Percentiles rank a stretch among this genome's conserved stretches.
Evolutionary conservation across 768 basidiomycete species (phyloP).

Genomic region (Phlegmacium glaucopus): DNA sequence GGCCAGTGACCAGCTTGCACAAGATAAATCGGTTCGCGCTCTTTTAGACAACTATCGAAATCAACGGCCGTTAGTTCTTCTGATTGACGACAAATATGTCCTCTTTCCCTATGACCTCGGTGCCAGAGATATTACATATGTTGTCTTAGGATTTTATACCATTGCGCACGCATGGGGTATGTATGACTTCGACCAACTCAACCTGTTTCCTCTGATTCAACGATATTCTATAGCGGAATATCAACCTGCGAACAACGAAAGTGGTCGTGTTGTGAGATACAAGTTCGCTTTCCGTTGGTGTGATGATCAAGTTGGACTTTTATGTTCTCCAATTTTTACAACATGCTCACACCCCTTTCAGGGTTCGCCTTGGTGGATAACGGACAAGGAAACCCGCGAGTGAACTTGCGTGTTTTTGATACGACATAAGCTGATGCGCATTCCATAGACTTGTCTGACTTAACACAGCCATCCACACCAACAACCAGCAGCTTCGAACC

Average conservation of each 20-base stretch:
- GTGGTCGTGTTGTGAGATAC: conserved; percentile 61
- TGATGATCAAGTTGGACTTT: conserved; percentile 50
- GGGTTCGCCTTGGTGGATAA: conserved; percentile 48
- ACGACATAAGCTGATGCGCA: no score
- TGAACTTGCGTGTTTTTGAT: neutral
- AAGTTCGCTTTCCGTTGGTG: conserved; percentile 89
- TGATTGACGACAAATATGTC: conserved; percentile 73
- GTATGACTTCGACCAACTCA: conserved; percentile 18
- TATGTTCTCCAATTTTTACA: neutral
- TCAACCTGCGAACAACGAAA: conserved; percentile 44
- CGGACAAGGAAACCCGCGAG: neutral
- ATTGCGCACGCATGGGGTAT: conserved; percentile 71
- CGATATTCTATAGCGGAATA: conserved; percentile 50
- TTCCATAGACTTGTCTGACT: no score
- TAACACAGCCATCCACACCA: no score
- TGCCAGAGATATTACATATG: conserved; percentile 40
- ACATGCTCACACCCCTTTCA: conserved; percentile 10
- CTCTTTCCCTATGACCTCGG: conserved; percentile 70
- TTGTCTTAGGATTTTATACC: conserved; percentile 68
- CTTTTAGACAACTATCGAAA: conserved; percentile 54
- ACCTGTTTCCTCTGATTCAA: neutral
- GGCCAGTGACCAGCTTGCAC: conserved; percentile 64
- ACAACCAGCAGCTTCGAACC: no score
- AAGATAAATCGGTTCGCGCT: conserved; percentile 70
- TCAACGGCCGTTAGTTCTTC: conserved; percentile 60